Percentiles rank a stretch among this genome's conserved stretches.
Evolutionary conservation across 768 basidiomycete genomes (phyloP).

Genomic region (Serpula lacrymans): DNA sequence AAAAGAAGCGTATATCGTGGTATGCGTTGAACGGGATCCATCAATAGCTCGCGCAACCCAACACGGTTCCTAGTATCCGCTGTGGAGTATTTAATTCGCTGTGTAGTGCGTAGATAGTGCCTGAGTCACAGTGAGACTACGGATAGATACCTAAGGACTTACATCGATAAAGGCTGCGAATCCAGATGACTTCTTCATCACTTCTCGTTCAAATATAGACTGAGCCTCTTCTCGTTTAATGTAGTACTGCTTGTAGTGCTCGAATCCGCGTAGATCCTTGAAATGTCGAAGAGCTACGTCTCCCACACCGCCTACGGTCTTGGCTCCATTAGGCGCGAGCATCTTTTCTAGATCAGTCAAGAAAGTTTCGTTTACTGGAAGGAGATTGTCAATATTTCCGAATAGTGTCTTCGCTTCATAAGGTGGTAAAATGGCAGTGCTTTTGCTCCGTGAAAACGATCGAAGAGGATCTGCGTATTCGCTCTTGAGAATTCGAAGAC

Average conservation of each 20-base stretch:
- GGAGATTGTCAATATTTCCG: conserved; percentile 86
- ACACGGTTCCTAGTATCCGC: conserved; percentile 75
- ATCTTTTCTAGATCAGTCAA: conserved; percentile 80
- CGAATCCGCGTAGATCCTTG: conserved; percentile 79
- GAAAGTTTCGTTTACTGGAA: conserved; percentile 89
- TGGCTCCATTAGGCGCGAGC: conserved; percentile 55
- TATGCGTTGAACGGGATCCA: conserved; percentile 96
- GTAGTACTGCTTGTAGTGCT: conserved; percentile 89
- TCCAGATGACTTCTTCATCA: conserved; percentile 72
- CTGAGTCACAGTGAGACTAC: conserved; percentile 5
- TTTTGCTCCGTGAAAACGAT: conserved; percentile 77
- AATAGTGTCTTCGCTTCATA: conserved; percentile 95
- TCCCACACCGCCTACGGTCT: conserved; percentile 64
- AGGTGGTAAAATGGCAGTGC: conserved; percentile 80
- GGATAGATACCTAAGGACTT: conserved; percentile 27
- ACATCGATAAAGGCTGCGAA: conserved; percentile 90
- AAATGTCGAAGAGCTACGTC: conserved; percentile 88
- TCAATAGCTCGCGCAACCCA: conserved; percentile 85
- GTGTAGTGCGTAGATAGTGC: conserved; percentile 11
- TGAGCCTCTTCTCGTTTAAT: conserved; percentile 93
- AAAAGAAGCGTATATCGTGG: conserved; percentile 93
- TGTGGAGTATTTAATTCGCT: conserved; percentile 87
- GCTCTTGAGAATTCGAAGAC: conserved; percentile 76
- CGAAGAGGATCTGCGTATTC: conserved; percentile 92
- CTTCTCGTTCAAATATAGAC: conserved; percentile 78